phyloP scores from a whole-genome alignment of 2,329 filamentous ascomycete genomes.

The Aureobasidium sp. region DNA sequence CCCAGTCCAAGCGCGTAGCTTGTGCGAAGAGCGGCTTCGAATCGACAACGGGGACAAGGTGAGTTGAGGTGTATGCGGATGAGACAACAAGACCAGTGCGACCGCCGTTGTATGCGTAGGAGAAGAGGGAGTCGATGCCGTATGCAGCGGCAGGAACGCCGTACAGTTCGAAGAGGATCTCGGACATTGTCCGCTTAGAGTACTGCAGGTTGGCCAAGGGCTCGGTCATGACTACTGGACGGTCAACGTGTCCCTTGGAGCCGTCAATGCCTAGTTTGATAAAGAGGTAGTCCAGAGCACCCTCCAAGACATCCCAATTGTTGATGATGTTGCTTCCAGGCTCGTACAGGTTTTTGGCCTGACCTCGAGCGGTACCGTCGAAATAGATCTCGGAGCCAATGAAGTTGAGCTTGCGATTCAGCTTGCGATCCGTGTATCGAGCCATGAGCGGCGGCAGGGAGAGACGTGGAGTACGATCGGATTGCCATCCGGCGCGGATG shows the following conservation, averaged over 20 bases:
- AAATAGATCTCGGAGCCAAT: slow-evolving; percentile 89
- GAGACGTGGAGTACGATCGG: slow-evolving; percentile 74
- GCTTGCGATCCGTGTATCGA: slow-evolving; percentile 89
- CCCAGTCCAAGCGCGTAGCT: slow-evolving; percentile 89
- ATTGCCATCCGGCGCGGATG: slow-evolving; percentile 92
- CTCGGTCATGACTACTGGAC: slow-evolving; percentile 92
- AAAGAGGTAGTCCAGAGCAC: slow-evolving; percentile 88
- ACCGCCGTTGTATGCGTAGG: slow-evolving; percentile 86
- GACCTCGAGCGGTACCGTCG: slow-evolving; percentile 84
- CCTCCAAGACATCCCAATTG: slow-evolving; percentile 98
- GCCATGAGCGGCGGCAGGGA: slow-evolving; percentile 84
- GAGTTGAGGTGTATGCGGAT: slow-evolving; percentile 87
- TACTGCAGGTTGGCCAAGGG: slow-evolving; percentile 87
- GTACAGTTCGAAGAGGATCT: slow-evolving; percentile 96
- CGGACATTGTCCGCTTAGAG: slow-evolving; percentile 75
- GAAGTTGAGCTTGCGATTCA: slow-evolving; percentile 86
- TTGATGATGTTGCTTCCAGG: slow-evolving; percentile 82
- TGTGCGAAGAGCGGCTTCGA: slow-evolving; percentile 77
- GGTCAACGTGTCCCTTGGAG: slow-evolving; percentile 64
- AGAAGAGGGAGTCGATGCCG: slow-evolving; percentile 94
- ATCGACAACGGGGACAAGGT: slow-evolving; percentile 88
- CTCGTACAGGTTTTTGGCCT: slow-evolving; percentile 87
- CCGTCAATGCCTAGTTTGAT: slow-evolving; percentile 85
- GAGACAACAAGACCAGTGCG: slow-evolving; percentile 82
- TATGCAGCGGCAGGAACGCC: slow-evolving; percentile 82